Base-by-base conservation (phyloP, 2,329 filamentous ascomycete species). In the Dryadomyces sulphureus region DNA sequence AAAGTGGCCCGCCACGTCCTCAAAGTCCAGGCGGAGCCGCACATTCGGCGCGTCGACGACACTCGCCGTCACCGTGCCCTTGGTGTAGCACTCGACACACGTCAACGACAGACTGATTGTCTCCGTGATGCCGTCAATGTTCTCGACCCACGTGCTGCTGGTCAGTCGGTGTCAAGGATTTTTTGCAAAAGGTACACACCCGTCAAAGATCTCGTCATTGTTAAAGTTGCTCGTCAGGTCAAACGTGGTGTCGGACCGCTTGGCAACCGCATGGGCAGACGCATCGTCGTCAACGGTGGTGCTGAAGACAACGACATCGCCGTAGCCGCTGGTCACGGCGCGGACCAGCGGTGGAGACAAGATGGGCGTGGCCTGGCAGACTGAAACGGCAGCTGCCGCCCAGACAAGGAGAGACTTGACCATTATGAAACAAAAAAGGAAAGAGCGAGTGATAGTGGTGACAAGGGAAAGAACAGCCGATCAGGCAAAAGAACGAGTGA, bases 1-100 rank as follows among this genome's bases (percentile, higher is more conserved):
- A 16, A 77, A 59, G 53, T 72, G 72, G 7, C 73, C 60, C 56
- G 75, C 70, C 50, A 77, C 55, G 5, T 62, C 64, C 38, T 63
- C 63, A 41, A 77, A 69, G 50, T 68, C 61, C 3, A 77, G 55
- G 17, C 63, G 60, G 22, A 67, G 57, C 14, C 62, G 58, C 0
- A 69, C 69, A 38, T 59, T 49, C 19, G 61, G 49, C 5, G 66
- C 57, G 35, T 69, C 64, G 5, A 20, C 64, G 7, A 34, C 56
- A 46, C 64, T 60, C 12, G 69, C 65, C 14, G 60, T 60, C 36
- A 70, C 65, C n/a, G 58, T 57, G 52, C 72, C 73, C 52, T 68
- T 65, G 38, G 72, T 61, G 54, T 70, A 72, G 55, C 71, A 73
- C 11, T 65, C 65, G 11, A 62, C 60, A 56, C 71, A 74, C 27